Conservation (phyloP, 805 yeast genomes). For the Candida alai region DNA sequence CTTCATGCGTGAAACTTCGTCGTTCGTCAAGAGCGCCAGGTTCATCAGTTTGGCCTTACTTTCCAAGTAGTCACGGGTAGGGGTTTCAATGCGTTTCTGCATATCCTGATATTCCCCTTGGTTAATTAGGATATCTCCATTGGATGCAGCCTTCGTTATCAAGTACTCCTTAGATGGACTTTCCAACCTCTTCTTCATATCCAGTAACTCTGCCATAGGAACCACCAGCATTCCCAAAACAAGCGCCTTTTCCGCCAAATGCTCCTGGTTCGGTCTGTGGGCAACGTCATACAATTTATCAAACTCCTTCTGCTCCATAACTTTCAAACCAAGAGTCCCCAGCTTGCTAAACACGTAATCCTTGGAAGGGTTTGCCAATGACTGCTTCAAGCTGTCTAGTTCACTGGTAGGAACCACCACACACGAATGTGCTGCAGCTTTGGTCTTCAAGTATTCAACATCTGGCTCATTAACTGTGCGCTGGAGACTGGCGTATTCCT, state of each 20-base stretch:
- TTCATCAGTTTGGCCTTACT: constrained; percentile 19
- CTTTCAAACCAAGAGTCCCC: constrained; percentile 25
- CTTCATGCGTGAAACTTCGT: constrained; percentile 9
- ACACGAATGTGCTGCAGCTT: constrained; percentile 13
- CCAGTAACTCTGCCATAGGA: constrained; percentile 1
- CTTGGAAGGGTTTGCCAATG: constrained; percentile 7
- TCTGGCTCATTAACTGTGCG: constrained; percentile 11
- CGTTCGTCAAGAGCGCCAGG: constrained; percentile 13
- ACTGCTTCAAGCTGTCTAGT: constrained; percentile 9
- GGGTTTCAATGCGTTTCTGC: constrained; percentile 9
- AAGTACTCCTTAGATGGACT: constrained; percentile 25
- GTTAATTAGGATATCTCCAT: not conserved
- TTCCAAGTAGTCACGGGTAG: constrained; percentile 12
- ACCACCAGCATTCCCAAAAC: constrained; percentile 16
- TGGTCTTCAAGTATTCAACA: constrained; percentile 16
- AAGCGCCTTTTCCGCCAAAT: constrained; percentile 31
- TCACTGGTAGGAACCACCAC: constrained; percentile 12
- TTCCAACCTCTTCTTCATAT: constrained; percentile 13
- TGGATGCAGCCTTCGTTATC: constrained; percentile 15
- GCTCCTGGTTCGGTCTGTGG: constrained; percentile 29
- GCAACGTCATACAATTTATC: constrained; percentile 24
- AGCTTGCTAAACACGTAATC: constrained; percentile 17
- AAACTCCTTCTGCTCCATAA: constrained; percentile 24
- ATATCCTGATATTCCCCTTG: constrained; percentile 13
- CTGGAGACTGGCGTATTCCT: constrained; percentile 10